A percentile compares a stretch with the other conserved stretches of the same genome.
Evolutionary conservation across 192 early-diverging fungal species (phyloP).

Genomic region (Coemansia sp.): DNA sequence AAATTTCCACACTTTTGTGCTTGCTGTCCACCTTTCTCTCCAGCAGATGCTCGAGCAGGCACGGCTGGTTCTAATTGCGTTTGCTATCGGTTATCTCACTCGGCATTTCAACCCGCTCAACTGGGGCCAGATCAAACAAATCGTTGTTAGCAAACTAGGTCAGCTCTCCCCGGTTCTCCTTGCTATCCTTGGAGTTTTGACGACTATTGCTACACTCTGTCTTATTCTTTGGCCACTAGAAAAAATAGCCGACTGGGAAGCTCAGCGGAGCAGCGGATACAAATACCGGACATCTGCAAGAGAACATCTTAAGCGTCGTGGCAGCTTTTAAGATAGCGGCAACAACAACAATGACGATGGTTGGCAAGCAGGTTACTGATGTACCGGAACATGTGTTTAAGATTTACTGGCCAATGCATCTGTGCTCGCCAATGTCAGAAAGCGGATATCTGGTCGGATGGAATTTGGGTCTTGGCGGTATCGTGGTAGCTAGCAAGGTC

Average conservation of each 20-base stretch:
- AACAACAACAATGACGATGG: not conserved
- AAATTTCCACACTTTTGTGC: not conserved
- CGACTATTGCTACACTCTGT: constrained; percentile 27
- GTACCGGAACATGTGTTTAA: constrained; percentile 25
- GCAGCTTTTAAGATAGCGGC: constrained; percentile 42
- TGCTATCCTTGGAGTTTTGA: constrained; percentile 19
- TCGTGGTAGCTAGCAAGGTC: constrained; percentile 45
- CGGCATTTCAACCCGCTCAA: constrained; percentile 58
- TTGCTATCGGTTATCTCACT: constrained; percentile 56
- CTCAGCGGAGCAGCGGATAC: constrained; percentile 34
- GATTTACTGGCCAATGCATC: constrained; percentile 45
- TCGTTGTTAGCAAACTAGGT: constrained; percentile 28
- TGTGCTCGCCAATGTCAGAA: constrained; percentile 31
- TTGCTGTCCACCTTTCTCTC: not conserved
- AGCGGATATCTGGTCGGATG: constrained; percentile 54
- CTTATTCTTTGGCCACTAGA: constrained; percentile 49
- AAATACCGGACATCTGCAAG: constrained; percentile 49
- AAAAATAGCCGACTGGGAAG: constrained; percentile 51
- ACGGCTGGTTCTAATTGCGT: constrained; percentile 55
- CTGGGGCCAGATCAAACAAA: constrained; percentile 52
- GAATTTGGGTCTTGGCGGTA: constrained; percentile 25
- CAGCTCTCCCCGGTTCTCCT: constrained; percentile 45
- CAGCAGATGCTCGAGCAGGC: constrained; percentile 52
- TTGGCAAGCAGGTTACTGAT: not conserved
- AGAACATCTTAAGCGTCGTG: constrained; percentile 55